Evolutionary conservation across 106 monocot species (phyloP).

Genomic region (Dendrobium huoshanense): DNA sequence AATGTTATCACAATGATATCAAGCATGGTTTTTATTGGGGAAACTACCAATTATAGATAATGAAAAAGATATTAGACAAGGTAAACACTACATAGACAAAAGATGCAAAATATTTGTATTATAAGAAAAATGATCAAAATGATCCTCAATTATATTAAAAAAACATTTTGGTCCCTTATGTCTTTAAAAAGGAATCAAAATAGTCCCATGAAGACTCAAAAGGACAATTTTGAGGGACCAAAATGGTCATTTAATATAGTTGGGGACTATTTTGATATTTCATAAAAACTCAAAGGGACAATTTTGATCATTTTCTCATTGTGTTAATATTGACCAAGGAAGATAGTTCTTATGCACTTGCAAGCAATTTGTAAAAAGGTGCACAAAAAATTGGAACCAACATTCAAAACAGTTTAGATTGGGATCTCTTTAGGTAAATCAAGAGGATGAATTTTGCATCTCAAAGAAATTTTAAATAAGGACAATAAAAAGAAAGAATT

Average conservation of each 20-base stretch:
- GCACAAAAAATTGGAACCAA: background rate
- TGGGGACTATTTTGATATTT: too few species aligned
- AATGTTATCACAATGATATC: background rate
- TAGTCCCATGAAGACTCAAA: too few species aligned
- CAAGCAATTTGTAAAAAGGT: background rate
- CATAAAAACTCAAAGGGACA: too few species aligned
- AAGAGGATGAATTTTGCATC: background rate
- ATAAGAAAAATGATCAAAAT: too few species aligned
- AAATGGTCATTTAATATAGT: too few species aligned
- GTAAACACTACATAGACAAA: background rate
- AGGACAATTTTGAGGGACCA: too few species aligned
- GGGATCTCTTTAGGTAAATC: background rate
- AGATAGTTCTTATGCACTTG: background rate
- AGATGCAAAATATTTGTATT: background rate
- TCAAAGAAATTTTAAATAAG: slow-evolving; percentile 1
- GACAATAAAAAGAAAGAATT: background rate
- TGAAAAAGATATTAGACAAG: background rate
- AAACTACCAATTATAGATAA: background rate
- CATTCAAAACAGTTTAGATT: background rate
- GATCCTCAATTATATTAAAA: too few species aligned
- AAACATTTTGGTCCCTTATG: too few species aligned
- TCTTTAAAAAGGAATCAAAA: too few species aligned
- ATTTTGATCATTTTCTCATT: too few species aligned
- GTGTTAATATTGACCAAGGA: background rate
- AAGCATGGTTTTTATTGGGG: background rate